Conservation (phyloP, 345 rosid species). For the Cochlearia excelsa region DNA sequence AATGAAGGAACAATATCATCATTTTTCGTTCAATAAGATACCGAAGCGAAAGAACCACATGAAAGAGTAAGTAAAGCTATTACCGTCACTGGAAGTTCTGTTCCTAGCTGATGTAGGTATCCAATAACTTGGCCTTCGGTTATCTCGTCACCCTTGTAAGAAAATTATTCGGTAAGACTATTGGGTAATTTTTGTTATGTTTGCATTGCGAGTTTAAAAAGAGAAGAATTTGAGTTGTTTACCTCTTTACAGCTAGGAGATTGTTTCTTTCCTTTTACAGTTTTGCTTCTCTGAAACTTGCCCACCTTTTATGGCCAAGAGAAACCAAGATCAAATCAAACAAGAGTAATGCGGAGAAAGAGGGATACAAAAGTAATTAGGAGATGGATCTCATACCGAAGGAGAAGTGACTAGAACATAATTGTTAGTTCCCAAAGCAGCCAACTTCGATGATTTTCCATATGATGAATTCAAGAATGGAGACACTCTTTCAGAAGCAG, state of each 20-base stretch:
- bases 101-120: constrained; percentile 75
- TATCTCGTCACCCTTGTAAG: constrained; percentile 67
- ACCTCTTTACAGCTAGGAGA: constrained; percentile 81
- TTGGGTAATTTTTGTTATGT: background rate
- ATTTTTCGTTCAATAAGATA: too few species aligned
- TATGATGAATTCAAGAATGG: constrained; percentile 63
- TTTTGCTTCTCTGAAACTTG: constrained; percentile 68
- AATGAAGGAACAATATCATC: too few species aligned
- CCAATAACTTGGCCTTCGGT: constrained; percentile 91
- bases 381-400: constrained; percentile 45
- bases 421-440: constrained; percentile 60
- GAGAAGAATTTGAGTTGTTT: constrained; percentile 5
- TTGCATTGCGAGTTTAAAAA: background rate
- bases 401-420: constrained; percentile 75
- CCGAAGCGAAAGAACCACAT: too few species aligned
- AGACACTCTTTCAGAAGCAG: constrained; percentile 48
- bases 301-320: constrained; percentile 55
- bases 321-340: constrained; percentile 9
- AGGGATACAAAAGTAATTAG: background rate
- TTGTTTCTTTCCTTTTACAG: constrained; percentile 69
- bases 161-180: constrained; percentile 1
- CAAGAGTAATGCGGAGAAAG: background rate
- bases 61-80: constrained; percentile 15
- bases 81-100: constrained; percentile 83
- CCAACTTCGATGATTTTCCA: constrained; percentile 68